Base-by-base conservation (phyloP, 2,329 filamentous ascomycete species). In the Colletotrichum simmondsii region DNA sequence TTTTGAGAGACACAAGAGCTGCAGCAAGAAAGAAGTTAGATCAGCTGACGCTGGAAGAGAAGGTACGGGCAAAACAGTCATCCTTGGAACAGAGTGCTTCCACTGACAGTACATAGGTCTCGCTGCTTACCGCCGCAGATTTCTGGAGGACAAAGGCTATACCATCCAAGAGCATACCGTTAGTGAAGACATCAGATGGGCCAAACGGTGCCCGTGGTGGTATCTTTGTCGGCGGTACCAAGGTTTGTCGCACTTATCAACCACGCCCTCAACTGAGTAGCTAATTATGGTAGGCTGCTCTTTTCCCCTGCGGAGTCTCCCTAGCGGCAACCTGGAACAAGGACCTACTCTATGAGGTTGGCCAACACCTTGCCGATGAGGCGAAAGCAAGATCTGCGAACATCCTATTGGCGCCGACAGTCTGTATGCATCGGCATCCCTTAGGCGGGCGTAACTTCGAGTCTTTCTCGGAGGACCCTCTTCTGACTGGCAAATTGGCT, bases 371-470 rank as follows among this genome's bases (percentile, higher is more conserved):
- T 71, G 94, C 91, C 14, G 86, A 91, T 14, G 94, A 97, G 81
- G 87, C 88, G 28, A 93, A 91, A 77, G 92, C 93, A 22, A 92
- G 94, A 78, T 93, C 93, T 6, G 92, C 93, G 32, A 88, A 95
- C 72, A 88, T 95, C 42, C 85, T 95, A 5, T 87, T 96, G 10
- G 94, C 92, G 0, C 94, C 93, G 2, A 95, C 94, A 1, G 91
- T 95, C 42, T 95, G 94, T 83, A 92, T 95, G 86, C 94, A 97
- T 78, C 90, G 94, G 19, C 93, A 93, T 62, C 94, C 94, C 0
- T 87, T 97, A 0, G 94, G 94, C n/a, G 94, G 94, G 22, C 89
- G 94, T 72, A 95, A 95, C 75, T 97, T 97, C 76, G 94, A 97
- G 82, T 95, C 94, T 0, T 97, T 95, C 80, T 95, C 93, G 0